phyloP scores from a whole-genome alignment of 2,329 filamentous ascomycete genomes.

The Fusarium sp. region DNA sequence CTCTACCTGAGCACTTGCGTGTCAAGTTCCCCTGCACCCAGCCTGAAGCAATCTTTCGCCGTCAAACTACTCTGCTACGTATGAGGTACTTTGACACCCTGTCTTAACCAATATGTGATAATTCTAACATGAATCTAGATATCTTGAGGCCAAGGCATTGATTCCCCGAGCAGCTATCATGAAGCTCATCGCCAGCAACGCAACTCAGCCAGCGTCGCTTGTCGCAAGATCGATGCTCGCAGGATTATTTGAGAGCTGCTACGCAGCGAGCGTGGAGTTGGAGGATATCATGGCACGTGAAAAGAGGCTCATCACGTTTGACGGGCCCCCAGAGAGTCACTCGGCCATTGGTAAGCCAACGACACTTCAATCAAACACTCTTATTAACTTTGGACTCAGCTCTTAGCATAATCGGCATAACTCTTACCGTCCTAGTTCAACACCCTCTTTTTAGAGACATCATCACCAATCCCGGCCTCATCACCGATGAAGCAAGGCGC shows the following conservation, averaged over 20 bases:
- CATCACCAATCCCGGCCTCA: conserved; percentile 32
- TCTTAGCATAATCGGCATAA: conserved; percentile 44
- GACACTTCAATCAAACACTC: accelerated
- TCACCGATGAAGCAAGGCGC: conserved; percentile 37
- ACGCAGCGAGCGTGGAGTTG: conserved; percentile 42
- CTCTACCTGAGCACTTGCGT: conserved; percentile 38
- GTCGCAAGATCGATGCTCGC: conserved; percentile 38
- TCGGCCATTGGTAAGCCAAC: conserved; percentile 39
- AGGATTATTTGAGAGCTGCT: conserved; percentile 40
- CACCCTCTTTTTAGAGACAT: conserved; percentile 40
- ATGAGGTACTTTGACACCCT: conserved; percentile 27
- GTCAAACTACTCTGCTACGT: conserved; percentile 42
- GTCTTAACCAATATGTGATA: accelerated
- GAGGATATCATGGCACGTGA: conserved; percentile 42
- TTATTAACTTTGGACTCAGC: conserved; percentile 26
- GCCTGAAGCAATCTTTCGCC: conserved; percentile 37
- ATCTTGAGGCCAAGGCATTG: conserved; percentile 43
- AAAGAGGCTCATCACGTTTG: conserved; percentile 36
- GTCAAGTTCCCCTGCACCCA: conserved; percentile 36
- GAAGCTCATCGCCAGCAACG: conserved; percentile 29
- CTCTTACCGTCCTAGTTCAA: conserved; percentile 41
- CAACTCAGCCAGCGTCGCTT: conserved; percentile 17
- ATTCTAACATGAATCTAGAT: conserved; percentile 26
- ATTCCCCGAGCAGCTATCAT: conserved; percentile 41
- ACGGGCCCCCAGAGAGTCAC: conserved; percentile 42